Base-by-base conservation (phyloP, 2,329 filamentous ascomycete genomes). In the Nemania sp. region DNA sequence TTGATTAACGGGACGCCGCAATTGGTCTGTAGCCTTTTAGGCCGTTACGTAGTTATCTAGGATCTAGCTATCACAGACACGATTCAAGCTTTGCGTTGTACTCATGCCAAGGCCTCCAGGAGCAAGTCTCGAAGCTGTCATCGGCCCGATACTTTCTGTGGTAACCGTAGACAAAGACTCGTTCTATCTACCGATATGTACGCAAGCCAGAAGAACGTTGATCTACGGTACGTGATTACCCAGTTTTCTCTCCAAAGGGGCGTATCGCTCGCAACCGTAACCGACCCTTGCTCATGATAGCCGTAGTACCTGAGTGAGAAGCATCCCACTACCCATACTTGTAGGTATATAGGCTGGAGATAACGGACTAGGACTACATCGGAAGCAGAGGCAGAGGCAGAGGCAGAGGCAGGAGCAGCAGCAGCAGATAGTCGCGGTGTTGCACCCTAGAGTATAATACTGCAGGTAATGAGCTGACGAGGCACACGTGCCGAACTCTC, bases 71-170 rank as follows among this genome's bases (percentile, higher is more conserved):
- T 56, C 26, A 13, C 41, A 53, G 63, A 51, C 22, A 7, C 20
- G 35, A 51, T 62, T 53, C 56, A 53, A 61, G 41, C 55, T 62
- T 64, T 62, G 55, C 47, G 58, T 43, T 57, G 55, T 35, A 52
- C 47, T 45, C 27, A 54, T 38, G 64, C 67, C 60, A 67, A 64
- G 61, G 11, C 26, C 22, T 32, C 38, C 49, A 41, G 57, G 26
- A 29, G 32, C 29, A 55, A 61, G 41, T 61, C 45, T 35, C 27
- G 8, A 58, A 47, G 56, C 41, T 62, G 38, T 29, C 64, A 65
- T 70, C 68, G 65, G 68, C 45, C 68, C 68, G 65, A 70, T 62
- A 52, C 57, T 60, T 60, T 59, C 32, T 32, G 68, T 29, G 51
- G 20, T 15, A 59, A 53, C 56, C n/a, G 43, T 29, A 60, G 60